Conservation (phyloP, 2,329 filamentous ascomycete genomes). For the Plectosphaerella cucumerina region DNA sequence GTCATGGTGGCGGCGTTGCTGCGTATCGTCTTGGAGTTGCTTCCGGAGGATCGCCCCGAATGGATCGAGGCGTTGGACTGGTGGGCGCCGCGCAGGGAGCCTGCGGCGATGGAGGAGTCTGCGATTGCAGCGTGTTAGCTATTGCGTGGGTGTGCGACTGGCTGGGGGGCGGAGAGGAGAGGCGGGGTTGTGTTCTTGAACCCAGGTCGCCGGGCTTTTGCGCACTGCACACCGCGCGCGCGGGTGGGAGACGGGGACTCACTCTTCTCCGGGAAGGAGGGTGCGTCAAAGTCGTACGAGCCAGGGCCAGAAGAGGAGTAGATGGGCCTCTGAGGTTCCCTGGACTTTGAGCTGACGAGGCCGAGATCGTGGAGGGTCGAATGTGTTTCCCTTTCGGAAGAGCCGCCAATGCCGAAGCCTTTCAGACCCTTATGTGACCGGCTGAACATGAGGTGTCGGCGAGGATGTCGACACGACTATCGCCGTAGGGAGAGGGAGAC, state of each 20-base stretch:
- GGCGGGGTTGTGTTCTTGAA: neutral
- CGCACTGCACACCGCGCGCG: no score
- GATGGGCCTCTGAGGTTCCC: conserved; percentile 10
- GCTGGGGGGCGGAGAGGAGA: neutral
- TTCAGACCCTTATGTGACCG: neutral
- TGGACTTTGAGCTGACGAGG: conserved; percentile 10
- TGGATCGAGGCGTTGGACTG: conserved; percentile 25
- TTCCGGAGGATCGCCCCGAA: conserved; percentile 27
- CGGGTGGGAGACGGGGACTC: conserved; percentile 15
- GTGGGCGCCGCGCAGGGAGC: conserved; percentile 20
- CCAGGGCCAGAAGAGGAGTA: conserved; percentile 8
- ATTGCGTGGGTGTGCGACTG: no score
- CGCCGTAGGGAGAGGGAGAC: neutral
- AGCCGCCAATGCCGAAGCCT: neutral
- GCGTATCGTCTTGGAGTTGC: conserved; percentile 30
- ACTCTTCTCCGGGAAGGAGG: conserved; percentile 38
- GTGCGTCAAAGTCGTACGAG: conserved; percentile 17
- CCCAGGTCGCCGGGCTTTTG: no score
- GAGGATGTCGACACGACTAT: neutral
- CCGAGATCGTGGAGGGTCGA: conserved; percentile 9
- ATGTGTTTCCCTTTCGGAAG: conserved; percentile 1
- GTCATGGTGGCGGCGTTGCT: conserved; percentile 29
- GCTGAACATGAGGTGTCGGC: conserved; percentile 2
- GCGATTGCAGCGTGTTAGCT: conserved; percentile 6
- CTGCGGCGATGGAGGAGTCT: conserved; percentile 22